Evolutionary conservation across 2,329 filamentous ascomycete genomes (phyloP).

Genomic region (Cyanodermella asteris): DNA sequence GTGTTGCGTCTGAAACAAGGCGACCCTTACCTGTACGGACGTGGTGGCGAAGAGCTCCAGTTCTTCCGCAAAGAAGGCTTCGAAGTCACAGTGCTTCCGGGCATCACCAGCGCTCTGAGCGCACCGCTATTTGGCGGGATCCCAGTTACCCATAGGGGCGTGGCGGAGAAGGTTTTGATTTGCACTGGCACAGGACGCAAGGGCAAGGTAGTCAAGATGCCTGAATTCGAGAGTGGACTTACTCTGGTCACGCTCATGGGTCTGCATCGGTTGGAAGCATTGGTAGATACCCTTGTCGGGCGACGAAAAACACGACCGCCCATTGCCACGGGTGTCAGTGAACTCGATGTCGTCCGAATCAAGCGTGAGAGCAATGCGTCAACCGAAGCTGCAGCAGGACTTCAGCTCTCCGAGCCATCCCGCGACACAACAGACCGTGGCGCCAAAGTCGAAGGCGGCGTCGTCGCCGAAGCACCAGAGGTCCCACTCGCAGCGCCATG

Average conservation of each 20-base stretch:
- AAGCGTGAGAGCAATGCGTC: too few relatives aligned
- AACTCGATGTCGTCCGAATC: too few relatives aligned
- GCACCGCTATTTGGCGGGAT: constrained; percentile 78
- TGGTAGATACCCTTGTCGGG: constrained; percentile 49
- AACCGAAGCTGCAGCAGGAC: too few relatives aligned
- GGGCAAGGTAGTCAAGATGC: constrained; percentile 61
- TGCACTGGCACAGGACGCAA: constrained; percentile 92
- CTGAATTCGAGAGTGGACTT: constrained; percentile 50
- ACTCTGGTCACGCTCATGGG: constrained; percentile 94
- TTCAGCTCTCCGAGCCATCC: too few relatives aligned
- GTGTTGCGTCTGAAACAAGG: constrained; percentile 89
- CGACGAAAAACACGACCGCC: too few relatives aligned
- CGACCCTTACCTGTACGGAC: constrained; percentile 88
- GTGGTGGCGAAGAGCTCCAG: constrained; percentile 76
- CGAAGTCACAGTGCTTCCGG: constrained; percentile 54
- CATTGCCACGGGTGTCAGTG: too few relatives aligned
- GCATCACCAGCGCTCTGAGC: constrained; percentile 70
- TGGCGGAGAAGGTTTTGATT: constrained; percentile 83
- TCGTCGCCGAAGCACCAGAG: constrained; percentile 3
- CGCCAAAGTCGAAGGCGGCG: constrained; percentile 3
- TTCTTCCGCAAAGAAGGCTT: constrained; percentile 60
- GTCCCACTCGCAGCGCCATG: too few relatives aligned
- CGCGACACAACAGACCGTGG: constrained; percentile 2
- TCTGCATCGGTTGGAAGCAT: constrained; percentile 55
- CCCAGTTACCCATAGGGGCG: constrained; percentile 68